Conservation (phyloP, 495 filamentous ascomycete species). For the Neurospora terricola region DNA sequence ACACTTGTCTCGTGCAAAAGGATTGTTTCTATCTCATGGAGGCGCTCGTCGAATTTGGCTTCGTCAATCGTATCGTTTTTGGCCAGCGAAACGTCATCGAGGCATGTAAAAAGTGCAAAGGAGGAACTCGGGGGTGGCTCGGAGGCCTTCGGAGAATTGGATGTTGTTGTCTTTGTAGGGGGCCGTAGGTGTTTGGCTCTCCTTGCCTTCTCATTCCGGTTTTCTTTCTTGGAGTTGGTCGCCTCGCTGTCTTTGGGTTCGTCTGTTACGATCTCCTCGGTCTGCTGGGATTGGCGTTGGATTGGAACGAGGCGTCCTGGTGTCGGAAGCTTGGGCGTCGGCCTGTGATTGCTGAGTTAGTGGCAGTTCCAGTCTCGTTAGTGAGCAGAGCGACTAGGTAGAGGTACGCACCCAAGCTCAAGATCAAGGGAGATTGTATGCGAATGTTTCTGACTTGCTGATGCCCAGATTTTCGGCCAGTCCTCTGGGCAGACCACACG, state of each 20-base stretch:
- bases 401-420: not conserved
- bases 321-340: not conserved
- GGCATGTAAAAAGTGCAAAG: conserved; percentile 3
- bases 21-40: conserved; percentile 11
- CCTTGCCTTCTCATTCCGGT: not conserved
- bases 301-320: not conserved
- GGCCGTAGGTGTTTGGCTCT: not conserved
- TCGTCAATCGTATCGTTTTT: not conserved
- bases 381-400: not conserved
- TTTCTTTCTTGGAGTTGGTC: not conserved
- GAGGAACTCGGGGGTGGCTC: not conserved
- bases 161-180: not conserved
- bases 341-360: not conserved
- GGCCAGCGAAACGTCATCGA: conserved; percentile 1
- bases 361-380: not conserved
- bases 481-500: conserved; percentile 11
- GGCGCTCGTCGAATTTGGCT: conserved; percentile 3
- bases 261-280: not conserved
- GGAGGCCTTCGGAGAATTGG: not conserved
- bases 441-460: not conserved
- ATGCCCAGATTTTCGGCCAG: conserved; percentile 20
- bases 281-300: not conserved
- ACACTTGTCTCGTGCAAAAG: conserved; percentile 7
- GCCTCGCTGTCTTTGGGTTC: not conserved
- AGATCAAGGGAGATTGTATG: not conserved